Base-by-base conservation (phyloP, 345 rosid genomes). In the Eucalyptus polyanthemos region DNA sequence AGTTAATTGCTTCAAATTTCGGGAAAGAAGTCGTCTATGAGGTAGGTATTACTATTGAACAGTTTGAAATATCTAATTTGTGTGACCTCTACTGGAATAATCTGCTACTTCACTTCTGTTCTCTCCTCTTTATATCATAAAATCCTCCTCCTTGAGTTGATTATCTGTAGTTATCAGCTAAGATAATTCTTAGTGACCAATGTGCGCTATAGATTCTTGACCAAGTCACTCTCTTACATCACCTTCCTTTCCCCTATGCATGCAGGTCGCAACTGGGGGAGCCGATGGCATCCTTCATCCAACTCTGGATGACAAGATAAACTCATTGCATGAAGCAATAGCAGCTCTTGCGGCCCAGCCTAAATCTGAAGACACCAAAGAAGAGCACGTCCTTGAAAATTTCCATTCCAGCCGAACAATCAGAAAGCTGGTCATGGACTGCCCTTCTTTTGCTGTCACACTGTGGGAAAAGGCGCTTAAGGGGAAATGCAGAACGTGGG, bases 11-110 rank as follows among this genome's bases (percentile, higher is more conserved):
- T 89, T 97, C 98, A 76, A 96, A 97, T 89, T 90, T 95, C 44
- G 96, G 98, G 89, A 97, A 95, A 93, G 99, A 97, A 87, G 92
- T 97, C 62, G 47, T 96, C 42, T 97, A 94, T 88, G 99, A 97
- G 97, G 99, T 94, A 90, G 87, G 58, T 24, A 54, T 88, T 72
- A 42, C 25, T 81, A 50, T 90, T 3, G 27, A 49, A 37, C 31
- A 80, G 80, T 44, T 22, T 88, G 44, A 44, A 49, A 69, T 10
- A 29, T 45, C 62, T 65, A n/a, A 47, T 25, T 44, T 49, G 37
- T 27, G 86, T 88, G 60, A 47, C 56, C 60, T 88, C 9, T 49
- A 19, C 56, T 72, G 42, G 40, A 88, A 62, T 21, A 86, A 50
- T 21, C 58, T 86, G 62, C 58, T 50, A 86, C 22, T 50, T 86